Base-by-base conservation (phyloP, 441 rosid genomes). In the Populus hybrid region DNA sequence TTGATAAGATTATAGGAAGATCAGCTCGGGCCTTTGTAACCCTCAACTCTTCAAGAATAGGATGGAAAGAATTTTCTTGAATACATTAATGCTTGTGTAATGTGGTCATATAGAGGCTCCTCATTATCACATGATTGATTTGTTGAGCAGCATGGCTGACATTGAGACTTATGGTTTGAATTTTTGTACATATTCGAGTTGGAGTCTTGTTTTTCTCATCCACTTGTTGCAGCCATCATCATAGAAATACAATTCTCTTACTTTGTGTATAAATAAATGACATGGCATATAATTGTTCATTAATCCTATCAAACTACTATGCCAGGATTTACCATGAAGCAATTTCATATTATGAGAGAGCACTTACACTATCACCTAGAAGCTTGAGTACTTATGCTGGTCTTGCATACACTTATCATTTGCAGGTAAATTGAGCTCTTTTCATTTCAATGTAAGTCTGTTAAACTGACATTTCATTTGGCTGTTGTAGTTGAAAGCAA, bases 351-450 rank as follows among this genome's bases (percentile, higher is more conserved):
- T 95, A 95, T 76, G 95, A 92, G 90, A 89, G 83, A 86, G 97
- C 99, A n/a, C 93, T 95, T 78, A 80, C 95, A 10, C 77, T 94
- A 78, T 95, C 97, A 76, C 84, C 91, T 26, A 87, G 85, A 86
- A 94, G 97, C 79, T 85, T 91, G 86, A 91, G 97, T 85, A 95
- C 99, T 63, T 92, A 91, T 82, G 91, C 97, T 0, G 99, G 99
- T 79, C 93, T 95, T 80, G 98, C 98, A 20, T 94, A 91, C 85
- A 90, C 97, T 36, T 92, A 89, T 73, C 97, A 92, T 85, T 81
- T 95, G 86, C 97, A 89, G 98, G 99, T 95, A 86, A 72, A 28
- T 28, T 73, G 67, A 18, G 53, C 42, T 81, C 73, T 26, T 28
- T 30, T 14, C 59, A 72, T 50, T 50, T 24, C 35, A n/a, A 14